Conservation (phyloP, 2,329 filamentous ascomycete genomes). For the Ceratocystis diversiconidia region DNA sequence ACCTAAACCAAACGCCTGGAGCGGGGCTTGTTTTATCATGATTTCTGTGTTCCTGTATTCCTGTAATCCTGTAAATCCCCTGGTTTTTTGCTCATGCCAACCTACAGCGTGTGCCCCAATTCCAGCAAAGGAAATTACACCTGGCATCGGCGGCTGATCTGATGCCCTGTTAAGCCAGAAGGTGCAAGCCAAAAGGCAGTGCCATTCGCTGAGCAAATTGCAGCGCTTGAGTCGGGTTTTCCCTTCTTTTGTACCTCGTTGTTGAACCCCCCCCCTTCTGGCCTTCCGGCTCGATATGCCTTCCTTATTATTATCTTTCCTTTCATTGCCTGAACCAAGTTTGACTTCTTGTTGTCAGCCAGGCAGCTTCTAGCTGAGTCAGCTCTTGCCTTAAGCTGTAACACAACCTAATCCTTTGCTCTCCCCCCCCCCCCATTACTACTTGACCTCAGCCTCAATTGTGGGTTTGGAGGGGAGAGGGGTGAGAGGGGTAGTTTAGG, state of each 20-base stretch:
- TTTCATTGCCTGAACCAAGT: background rate
- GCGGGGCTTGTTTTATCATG: constrained; percentile 6
- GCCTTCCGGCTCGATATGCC: background rate
- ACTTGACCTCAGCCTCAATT: constrained; percentile 2
- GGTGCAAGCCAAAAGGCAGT: background rate
- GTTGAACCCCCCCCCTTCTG: no score
- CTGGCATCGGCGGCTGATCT: background rate
- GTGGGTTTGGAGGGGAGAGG: background rate
- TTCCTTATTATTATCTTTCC: background rate
- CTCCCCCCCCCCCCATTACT: background rate
- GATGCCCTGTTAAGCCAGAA: background rate
- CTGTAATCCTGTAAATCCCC: background rate
- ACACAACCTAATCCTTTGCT: background rate
- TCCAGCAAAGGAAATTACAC: background rate
- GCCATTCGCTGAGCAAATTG: background rate
- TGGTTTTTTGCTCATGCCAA: background rate
- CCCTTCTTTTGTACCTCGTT: no score
- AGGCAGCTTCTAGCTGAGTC: background rate
- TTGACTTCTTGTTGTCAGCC: background rate
- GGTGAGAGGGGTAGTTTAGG: background rate
- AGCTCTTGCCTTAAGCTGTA: background rate
- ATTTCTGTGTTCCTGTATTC: constrained; percentile 3
- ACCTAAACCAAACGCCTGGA: background rate
- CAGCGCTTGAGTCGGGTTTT: background rate
- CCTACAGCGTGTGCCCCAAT: background rate